phyloP scores from a whole-genome alignment of 257 asterid genomes.

The Pogostemon cablin region DNA sequence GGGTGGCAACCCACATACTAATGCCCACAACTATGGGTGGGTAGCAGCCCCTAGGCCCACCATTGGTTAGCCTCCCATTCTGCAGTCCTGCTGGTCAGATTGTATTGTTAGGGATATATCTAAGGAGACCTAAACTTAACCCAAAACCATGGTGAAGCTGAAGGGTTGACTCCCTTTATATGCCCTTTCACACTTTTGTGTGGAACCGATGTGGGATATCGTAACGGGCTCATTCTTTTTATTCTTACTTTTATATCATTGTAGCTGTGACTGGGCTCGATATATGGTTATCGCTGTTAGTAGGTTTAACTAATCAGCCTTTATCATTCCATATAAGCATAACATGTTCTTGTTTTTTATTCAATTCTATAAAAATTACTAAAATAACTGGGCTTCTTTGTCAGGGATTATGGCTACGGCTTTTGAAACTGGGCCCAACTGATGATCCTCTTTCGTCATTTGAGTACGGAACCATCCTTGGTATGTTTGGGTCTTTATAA shows the following conservation, averaged over 20 bases:
- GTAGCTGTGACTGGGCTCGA: conserved; percentile 16
- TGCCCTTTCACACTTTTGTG: too few relatives aligned
- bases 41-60: too few relatives aligned
- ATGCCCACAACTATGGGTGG: too few relatives aligned
- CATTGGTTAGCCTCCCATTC: too few relatives aligned
- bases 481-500: conserved; percentile 44
- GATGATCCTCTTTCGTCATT: conserved; percentile 98
- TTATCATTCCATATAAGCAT: background rate
- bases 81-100: too few relatives aligned
- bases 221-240: background rate
- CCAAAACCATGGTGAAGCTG: too few relatives aligned
- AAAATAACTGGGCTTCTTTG: conserved; percentile 31
- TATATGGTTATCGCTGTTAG: conserved; percentile 1
- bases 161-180: too few relatives aligned
- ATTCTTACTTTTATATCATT: background rate
- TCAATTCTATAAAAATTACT: conserved; percentile 6
- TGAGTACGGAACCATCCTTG: conserved; percentile 95
- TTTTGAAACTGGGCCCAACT: conserved; percentile 86
- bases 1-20: too few relatives aligned
- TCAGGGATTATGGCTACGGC: conserved; percentile 94
- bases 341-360: conserved; percentile 16
- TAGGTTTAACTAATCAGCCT: conserved; percentile 18
- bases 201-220: too few relatives aligned
- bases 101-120: too few relatives aligned
- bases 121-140: too few relatives aligned